phyloP scores from a whole-genome alignment of 805 yeast genomes.

The Lipomyces spencermartinsiae region DNA sequence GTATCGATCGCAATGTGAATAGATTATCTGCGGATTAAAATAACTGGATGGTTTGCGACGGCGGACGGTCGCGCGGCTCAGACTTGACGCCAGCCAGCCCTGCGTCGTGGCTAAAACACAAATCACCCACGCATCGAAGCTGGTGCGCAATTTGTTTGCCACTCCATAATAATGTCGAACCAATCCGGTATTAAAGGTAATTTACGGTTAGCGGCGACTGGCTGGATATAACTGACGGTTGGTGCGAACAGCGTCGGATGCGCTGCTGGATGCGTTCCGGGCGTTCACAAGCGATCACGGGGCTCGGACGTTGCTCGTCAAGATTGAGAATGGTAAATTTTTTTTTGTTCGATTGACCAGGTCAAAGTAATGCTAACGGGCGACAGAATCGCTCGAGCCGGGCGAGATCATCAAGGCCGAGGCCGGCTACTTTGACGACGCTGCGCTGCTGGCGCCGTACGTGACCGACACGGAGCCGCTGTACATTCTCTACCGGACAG shows the following conservation, averaged over 20 bases:
- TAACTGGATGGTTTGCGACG: too few relatives aligned
- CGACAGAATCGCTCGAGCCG: conserved; percentile 44
- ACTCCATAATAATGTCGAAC: conserved; percentile 67
- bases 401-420: conserved; percentile 46
- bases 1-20: too few relatives aligned
- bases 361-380: background rate
- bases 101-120: too few relatives aligned
- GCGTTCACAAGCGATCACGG: conserved; percentile 46
- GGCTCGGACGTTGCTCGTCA: conserved; percentile 50
- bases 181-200: conserved; percentile 65
- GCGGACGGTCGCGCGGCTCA: too few relatives aligned
- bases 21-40: too few relatives aligned
- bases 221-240: conserved; percentile 12
- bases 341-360: background rate
- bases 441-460: conserved; percentile 46
- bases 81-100: too few relatives aligned
- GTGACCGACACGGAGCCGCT: conserved; percentile 52
- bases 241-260: conserved; percentile 48
- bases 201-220: conserved; percentile 23
- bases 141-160: background rate
- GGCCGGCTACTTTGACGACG: conserved; percentile 48
- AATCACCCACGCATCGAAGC: too few relatives aligned
- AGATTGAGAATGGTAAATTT: conserved; percentile 46
- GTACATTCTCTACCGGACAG: conserved; percentile 54
- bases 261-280: conserved; percentile 56